Base-by-base conservation (phyloP, 78 protist species). In the Dictyostelium capitatum region DNA sequence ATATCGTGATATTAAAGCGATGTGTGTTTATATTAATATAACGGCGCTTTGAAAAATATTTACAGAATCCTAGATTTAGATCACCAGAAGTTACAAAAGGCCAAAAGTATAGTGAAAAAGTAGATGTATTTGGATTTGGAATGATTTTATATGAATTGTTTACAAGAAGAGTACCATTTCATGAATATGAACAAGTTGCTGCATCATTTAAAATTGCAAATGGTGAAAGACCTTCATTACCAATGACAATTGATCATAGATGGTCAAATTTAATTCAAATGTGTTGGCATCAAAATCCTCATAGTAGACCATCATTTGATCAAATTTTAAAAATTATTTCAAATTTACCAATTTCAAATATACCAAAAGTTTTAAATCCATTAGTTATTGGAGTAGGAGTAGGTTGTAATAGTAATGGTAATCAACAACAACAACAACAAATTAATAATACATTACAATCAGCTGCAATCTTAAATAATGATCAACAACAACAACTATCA, bases 41-140 rank as follows among this genome's bases (percentile, higher is more conserved):
- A n/a, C n/a, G n/a, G n/a, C n/a, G n/a, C n/a, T n/a, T n/a, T n/a
- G n/a, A n/a, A n/a, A n/a, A n/a, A n/a, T n/a, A n/a, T n/a, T n/a
- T n/a, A n/a, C n/a, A n/a, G 43, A 90, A 90, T 73, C 95, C 95
- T 47, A 15, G 95, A 23, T 90, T 84, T 79, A 57, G 95, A 30
- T 94, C 96, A 50, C 96, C 96, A 8, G 96, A 95, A 54, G 95
- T 89, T 1, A 79, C 87, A 1, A 91, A 92, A 9, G 95, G 83
- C 7, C 82, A 95, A 64, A 64, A 75, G 46, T 89, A 74, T 78
- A 72, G 94, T 53, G 73, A 59, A 19, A 62, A 46, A 17, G 91
- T 83, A 1, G 96, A 95, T 72, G 89, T 95, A 2, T 95, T 79
- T 87, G 91, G 95, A 9, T 95, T 82, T 83, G 89, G 92, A 30